Evolutionary conservation across 768 basidiomycete species (phyloP), one percentile per base, ranked within the genome.

Genomic region (Tulasnella sp.): DNA sequence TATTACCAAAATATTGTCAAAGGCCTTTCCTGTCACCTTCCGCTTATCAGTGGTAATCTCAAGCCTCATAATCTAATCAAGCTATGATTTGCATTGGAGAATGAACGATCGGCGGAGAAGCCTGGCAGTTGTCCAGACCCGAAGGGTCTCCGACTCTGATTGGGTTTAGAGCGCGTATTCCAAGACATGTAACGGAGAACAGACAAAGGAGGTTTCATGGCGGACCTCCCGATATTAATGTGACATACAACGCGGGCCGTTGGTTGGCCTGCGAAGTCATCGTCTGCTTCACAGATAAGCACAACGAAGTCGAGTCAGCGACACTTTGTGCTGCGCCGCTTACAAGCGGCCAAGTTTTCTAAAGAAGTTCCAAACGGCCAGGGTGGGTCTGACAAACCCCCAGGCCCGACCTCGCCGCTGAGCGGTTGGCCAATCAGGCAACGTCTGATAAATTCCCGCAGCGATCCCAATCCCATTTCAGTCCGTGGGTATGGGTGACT

Each of bases 71-170:
- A 69, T 69, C 64, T 69, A 69, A 69, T 69, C 64, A 28, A 18
- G 28, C 64, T 14, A 31, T 69, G 28, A 69, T 37, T 69, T 16
- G 28, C 64, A 37, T 28, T 69, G 64, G 34, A 37, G 6, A 46
- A 46, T 46, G 34, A 69, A 69, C 5, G 64, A 69, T 69, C 64
- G 64, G 64, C 64, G 64, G 64, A 69, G 64, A 69, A 69, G 60
- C 12, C 24, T 31, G 60, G 60, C 60, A 12, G 37, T 18, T 5
- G 34, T 9, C 64, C 34, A 69, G 64, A 37, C 64, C 64, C 11
- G 28, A 69, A n/a, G 28, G 28, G 8, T 31, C 31, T 37, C 28
- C 6, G 37, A 31, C 64, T 4, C 34, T 69, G 28, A 20, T 28
- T 37, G 8, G 9, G 6, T 7, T 69, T 69, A n/a, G 31, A 69